Evolutionary conservation across 257 asterid genomes (phyloP).

Genomic region (Ilex asprella): DNA sequence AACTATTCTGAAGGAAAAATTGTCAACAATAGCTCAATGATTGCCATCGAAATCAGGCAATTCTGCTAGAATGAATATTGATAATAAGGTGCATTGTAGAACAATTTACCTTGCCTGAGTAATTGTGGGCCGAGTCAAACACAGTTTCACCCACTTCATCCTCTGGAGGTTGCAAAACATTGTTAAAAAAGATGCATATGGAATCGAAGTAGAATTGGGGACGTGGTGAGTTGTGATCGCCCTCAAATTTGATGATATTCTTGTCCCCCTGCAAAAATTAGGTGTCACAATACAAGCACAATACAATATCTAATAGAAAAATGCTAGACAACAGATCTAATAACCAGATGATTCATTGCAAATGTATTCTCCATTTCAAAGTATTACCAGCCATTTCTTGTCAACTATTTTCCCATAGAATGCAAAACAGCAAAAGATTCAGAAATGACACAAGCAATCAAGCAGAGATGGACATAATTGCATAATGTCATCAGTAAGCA

Average conservation of each 20-base stretch:
- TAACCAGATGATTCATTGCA: too few relatives aligned
- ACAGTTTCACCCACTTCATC: conserved; percentile 45
- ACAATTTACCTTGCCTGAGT: conserved; percentile 47
- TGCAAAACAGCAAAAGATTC: too few relatives aligned
- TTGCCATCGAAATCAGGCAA: conserved; percentile 5
- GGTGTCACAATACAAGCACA: too few relatives aligned
- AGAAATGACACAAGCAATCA: too few relatives aligned
- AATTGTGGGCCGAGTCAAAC: conserved; percentile 53
- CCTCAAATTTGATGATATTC: conserved; percentile 89
- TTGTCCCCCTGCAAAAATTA: conserved; percentile 67
- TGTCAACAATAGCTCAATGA: too few relatives aligned
- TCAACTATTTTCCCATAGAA: too few relatives aligned
- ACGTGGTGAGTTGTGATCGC: conserved; percentile 94
- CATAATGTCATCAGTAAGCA: too few relatives aligned
- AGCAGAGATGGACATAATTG: too few relatives aligned
- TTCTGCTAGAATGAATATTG: conserved; percentile 3
- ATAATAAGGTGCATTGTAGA: conserved; percentile 1
- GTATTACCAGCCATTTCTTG: too few relatives aligned
- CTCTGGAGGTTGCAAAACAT: conserved; percentile 82
- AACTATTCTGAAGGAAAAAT: conserved; percentile 40
- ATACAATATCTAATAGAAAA: too few relatives aligned
- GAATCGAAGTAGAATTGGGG: conserved; percentile 98
- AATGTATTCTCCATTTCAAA: too few relatives aligned
- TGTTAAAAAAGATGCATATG: conserved; percentile 84
- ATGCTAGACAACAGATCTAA: too few relatives aligned